phyloP scores from a whole-genome alignment of 148 eudicot species.

The Gaultheria prostrata region DNA sequence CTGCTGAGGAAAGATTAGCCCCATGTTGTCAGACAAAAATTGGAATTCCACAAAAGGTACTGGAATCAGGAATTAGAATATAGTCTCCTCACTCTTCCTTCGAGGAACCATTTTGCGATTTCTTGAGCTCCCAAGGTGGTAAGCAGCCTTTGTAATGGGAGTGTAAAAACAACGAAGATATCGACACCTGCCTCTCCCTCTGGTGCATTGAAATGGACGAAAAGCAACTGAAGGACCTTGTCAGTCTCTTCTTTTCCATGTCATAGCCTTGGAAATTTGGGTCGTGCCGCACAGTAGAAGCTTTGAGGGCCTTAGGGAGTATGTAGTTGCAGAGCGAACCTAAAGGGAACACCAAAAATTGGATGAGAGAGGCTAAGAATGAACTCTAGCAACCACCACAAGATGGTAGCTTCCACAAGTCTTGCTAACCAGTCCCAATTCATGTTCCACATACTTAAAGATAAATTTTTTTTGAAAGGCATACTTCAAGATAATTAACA shows the following conservation, averaged over 20 bases:
- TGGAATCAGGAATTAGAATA: not conserved
- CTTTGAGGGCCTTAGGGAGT: conserved; percentile 66
- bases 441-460: no score
- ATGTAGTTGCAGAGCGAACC: conserved; percentile 82
- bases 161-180: conserved; percentile 65
- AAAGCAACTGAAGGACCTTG: conserved; percentile 47
- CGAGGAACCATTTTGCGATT: conserved; percentile 29
- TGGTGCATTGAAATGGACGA: conserved; percentile 58
- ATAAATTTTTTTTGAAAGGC: no score
- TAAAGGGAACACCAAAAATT: conserved; percentile 22
- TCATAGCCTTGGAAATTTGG: conserved; percentile 38
- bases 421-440: not conserved
- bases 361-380: not conserved
- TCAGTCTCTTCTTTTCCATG: conserved; percentile 53
- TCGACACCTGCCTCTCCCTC: conserved; percentile 57
- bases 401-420: not conserved
- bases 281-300: conserved; percentile 35
- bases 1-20: not conserved
- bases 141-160: conserved; percentile 65
- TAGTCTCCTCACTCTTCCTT: conserved; percentile 27
- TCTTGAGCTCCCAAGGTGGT: conserved; percentile 50
- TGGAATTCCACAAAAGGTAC: not conserved
- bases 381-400: not conserved
- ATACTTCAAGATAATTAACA: no score
- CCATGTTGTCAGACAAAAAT: not conserved